Evolutionary conservation across 2,329 filamentous ascomycete genomes (phyloP), one percentile per base, ranked within the genome.

Genomic region (Thelonectria blattea): DNA sequence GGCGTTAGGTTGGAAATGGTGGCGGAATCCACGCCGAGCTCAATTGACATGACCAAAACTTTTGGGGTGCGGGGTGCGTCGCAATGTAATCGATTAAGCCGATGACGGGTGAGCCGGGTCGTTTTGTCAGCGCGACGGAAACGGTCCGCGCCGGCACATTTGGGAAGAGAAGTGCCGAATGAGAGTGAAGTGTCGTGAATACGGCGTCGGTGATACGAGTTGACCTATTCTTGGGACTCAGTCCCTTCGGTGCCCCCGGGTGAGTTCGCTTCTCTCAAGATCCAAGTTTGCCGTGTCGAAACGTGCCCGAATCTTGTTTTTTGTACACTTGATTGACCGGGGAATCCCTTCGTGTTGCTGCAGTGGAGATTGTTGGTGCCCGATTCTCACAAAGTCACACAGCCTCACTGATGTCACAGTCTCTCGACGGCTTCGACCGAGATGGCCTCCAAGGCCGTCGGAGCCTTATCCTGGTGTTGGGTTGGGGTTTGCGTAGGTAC

Each of bases 11-110:
- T 22, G 18, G 18, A 12, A 45, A 11, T 54, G 49, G 60, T 53
- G 56, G 56, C 22, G 62, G 12, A 37, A 64, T 48, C 30, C 22
- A 66, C 53, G 47, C 55, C 50, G 39, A 52, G 20, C 56, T 67
- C 34, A 11, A 37, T 37, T 66, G 66, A 70, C 66, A 70, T 70
- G 60, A 69, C 14, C 20, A 43, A 17, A 54, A 41, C 20, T 17
- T 59, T 62, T 57, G 53, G 61, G 58, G 22, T 24, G 22, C 22
- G 22, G 58, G 43, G 61, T 58, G 18, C 27, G 27, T 10, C n/a
- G n/a, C n/a, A n/a, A n/a, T 30, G 27, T 10, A 30, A 30, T 7
- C 27, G 27, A 30, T 30, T 30, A 30, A 30, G 27, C 27, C 15
- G 22, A n/a, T 22, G 20, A 22, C n/a, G n/a, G n/a, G 47, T 45